Conservation (phyloP, 192 early-diverging fungal species). For the Helicostylum pulchrum region DNA sequence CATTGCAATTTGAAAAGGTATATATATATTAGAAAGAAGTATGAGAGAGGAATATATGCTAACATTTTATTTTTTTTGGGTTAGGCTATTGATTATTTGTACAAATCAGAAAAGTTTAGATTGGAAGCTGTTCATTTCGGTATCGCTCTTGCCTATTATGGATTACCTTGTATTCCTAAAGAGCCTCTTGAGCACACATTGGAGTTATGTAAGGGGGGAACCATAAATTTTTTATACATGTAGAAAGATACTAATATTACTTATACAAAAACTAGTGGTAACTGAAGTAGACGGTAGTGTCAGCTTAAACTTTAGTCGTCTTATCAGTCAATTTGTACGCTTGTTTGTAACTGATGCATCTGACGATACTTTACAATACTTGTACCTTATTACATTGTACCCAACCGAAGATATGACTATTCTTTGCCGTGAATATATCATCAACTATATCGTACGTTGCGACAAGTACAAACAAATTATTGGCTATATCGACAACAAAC, state of each 20-base stretch:
- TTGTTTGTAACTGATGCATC: slow-evolving; percentile 34
- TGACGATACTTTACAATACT: slow-evolving; percentile 57
- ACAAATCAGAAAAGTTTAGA: slow-evolving; percentile 55
- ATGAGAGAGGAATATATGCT: not conserved
- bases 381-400: slow-evolving; percentile 58
- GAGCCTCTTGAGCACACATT: slow-evolving; percentile 43
- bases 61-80: not conserved
- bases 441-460: slow-evolving; percentile 59
- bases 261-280: not conserved
- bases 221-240: not conserved
- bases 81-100: slow-evolving; percentile 66
- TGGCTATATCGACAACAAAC: slow-evolving; percentile 27
- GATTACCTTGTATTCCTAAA: slow-evolving; percentile 72
- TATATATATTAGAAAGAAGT: slow-evolving; percentile 1
- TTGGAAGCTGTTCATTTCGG: slow-evolving; percentile 92
- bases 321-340: slow-evolving; percentile 40
- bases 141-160: slow-evolving; percentile 74
- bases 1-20: slow-evolving; percentile 82
- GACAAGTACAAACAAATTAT: slow-evolving; percentile 55
- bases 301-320: slow-evolving; percentile 52
- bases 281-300: slow-evolving; percentile 5
- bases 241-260: not conserved
- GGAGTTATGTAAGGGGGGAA: slow-evolving; percentile 35
- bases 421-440: slow-evolving; percentile 49
- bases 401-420: slow-evolving; percentile 40